Evolutionary conservation across 306 rosid species (phyloP), one percentile per base, ranked within the genome.

Genomic region (Trifolium fragiferum): DNA sequence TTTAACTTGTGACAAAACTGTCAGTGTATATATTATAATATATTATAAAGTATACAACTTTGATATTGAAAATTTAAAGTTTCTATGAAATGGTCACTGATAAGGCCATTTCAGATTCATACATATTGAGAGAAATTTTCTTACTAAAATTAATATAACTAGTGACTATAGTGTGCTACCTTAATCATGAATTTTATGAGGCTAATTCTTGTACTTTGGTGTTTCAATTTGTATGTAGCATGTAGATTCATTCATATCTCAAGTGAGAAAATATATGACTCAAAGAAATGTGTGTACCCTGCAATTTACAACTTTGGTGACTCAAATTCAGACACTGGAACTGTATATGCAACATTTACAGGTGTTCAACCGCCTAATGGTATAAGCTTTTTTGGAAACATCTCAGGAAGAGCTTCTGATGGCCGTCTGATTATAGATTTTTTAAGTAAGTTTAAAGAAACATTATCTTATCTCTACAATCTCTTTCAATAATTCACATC

Each of bases 291-390:
- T 82, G 61, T 80, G 76, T 89, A 77, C 76, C 89, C 89, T 2
- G 98, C 92, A 16, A 73, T 88, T 25, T 89, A 86, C 85, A 93
- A 93, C 85, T 93, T 93, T 75, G 97, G 97, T 1, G 93, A 93
- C 83, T 93, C 97, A 78, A 93, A 93, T 74, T 93, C 97, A 1
- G 97, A 93, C 75, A 93, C 96, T 3, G 97, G 97, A 44, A 92
- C 81, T 43, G 66, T 72, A 30, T 84, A 84, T 54, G 97, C 96
- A 19, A 86, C 91, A 11, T 81, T 91, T 10, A 40, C 50, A 12
- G n/a, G 50, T 12, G 50, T 44, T 44, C 50, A 44, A 44, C 16
- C 16, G 13, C 98, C 98, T 19, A 89, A 91, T 70, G 98, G 98
- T 2, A 87, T 86, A 70, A 86, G 72, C 83, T 91, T 87, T 86